A percentile compares a stretch with the other conserved stretches of the same genome.
phyloP scores from a whole-genome alignment of 139 green algal species.

The Auxenochlorella pyrenoidosa region DNA sequence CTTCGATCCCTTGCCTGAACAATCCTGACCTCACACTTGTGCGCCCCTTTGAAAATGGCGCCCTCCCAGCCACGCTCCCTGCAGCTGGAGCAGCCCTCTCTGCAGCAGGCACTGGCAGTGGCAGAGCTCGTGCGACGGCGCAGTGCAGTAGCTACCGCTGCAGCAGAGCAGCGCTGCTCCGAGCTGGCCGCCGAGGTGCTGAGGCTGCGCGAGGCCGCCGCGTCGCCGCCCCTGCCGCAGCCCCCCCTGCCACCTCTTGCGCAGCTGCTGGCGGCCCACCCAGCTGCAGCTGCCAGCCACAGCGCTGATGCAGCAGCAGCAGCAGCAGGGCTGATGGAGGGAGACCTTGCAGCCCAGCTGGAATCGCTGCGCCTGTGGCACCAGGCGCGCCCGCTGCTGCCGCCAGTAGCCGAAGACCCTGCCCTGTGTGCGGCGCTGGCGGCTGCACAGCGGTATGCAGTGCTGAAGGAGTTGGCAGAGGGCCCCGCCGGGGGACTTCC shows the following conservation, averaged over 20 bases:
- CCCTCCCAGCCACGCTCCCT: background rate
- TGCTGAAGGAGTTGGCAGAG: background rate
- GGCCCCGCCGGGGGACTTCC: background rate
- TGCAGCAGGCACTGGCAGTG: slow-evolving; percentile 16
- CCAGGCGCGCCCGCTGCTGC: background rate
- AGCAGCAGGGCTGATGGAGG: no score
- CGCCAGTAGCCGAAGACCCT: background rate
- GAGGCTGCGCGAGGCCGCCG: background rate
- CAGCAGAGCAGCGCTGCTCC: background rate
- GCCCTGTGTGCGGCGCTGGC: background rate
- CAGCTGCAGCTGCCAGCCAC: background rate
- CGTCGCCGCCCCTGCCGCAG: background rate
- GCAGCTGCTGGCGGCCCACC: background rate
- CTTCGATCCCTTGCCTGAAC: background rate
- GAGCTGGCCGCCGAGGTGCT: slow-evolving; percentile 1
- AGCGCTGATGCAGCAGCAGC: background rate
- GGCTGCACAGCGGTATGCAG: slow-evolving; percentile 8
- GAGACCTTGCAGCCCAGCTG: background rate
- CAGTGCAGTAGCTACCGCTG: background rate
- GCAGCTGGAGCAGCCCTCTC: background rate
- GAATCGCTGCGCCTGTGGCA: slow-evolving; percentile 10
- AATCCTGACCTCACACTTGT: no score
- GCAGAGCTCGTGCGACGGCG: background rate
- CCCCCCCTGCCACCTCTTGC: background rate
- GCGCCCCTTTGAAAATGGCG: background rate